Evolutionary conservation across 768 basidiomycete species (phyloP).

Genomic region (Leucocoprinus leucothites): DNA sequence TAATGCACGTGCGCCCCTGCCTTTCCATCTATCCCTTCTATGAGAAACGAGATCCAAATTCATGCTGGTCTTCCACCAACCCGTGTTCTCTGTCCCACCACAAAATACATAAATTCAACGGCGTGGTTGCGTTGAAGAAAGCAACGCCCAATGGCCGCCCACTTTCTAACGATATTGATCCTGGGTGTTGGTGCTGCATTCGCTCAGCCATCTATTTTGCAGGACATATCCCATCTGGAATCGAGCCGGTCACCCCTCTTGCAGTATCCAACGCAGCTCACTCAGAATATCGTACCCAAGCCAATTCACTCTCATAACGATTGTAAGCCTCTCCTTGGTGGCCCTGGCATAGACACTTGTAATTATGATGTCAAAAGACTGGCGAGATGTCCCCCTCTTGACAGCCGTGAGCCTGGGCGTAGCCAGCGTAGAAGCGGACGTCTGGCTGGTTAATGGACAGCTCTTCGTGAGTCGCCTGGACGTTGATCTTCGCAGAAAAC

Average conservation of each 20-base stretch:
- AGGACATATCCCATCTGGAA: constrained; percentile 19
- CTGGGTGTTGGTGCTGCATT: not conserved
- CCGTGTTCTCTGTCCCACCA: not conserved
- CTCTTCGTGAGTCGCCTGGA: constrained; percentile 32
- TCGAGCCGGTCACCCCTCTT: constrained; percentile 34
- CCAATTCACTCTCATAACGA: constrained; percentile 55
- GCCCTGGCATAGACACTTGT: not conserved
- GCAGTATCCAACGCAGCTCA: constrained; percentile 44
- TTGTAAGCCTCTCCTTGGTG: constrained; percentile 28
- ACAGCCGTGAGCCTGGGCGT: constrained; percentile 47
- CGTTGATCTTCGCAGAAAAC: not conserved
- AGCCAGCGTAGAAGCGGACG: constrained; percentile 52
- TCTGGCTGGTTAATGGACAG: constrained; percentile 42
- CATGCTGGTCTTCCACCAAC: not conserved
- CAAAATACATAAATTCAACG: not conserved
- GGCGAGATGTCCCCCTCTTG: constrained; percentile 49
- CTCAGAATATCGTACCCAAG: constrained; percentile 45
- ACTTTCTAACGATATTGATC: not conserved
- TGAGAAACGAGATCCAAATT: not conserved
- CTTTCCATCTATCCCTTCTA: not conserved
- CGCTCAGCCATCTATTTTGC: constrained; percentile 8
- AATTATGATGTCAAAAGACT: constrained; percentile 29
- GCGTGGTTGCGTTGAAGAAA: not conserved
- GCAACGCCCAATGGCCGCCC: not conserved
- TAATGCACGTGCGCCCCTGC: constrained; percentile 2